Percentiles rank a stretch among this genome's conserved stretches.
Conservation (phyloP, 2,329 filamentous ascomycete genomes). For the Aspergillus versicolor region DNA sequence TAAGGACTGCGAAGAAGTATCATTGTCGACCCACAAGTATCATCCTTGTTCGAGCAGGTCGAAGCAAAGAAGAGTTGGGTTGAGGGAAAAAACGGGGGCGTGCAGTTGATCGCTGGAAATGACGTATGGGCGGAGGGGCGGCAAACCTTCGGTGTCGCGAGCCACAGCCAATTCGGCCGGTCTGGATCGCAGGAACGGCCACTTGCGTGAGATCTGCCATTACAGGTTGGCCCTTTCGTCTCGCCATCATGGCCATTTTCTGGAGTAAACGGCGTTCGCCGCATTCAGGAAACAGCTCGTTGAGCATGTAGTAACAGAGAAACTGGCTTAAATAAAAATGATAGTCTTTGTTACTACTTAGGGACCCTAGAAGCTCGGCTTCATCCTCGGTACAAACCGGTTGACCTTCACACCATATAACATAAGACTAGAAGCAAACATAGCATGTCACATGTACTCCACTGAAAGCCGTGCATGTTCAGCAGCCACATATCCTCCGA, state of each 20-base stretch:
- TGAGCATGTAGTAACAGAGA: neutral
- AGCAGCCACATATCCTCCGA: neutral
- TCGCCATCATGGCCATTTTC: neutral
- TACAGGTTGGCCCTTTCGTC: neutral
- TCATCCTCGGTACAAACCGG: neutral
- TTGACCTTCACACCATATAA: neutral
- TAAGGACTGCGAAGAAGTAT: slow-evolving; percentile 21
- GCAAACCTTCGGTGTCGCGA: slow-evolving; percentile 14
- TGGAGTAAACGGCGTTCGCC: neutral
- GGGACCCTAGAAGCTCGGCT: neutral
- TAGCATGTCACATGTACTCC: neutral
- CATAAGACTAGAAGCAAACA: neutral
- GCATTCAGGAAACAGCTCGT: neutral
- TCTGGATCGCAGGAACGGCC: slow-evolving; percentile 20
- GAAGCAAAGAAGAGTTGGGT: slow-evolving; percentile 13
- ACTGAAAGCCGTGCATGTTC: neutral
- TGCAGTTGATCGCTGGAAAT: slow-evolving; percentile 31
- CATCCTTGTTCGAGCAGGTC: slow-evolving; percentile 9
- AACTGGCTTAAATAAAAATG: neutral
- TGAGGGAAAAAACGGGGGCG: slow-evolving; percentile 22
- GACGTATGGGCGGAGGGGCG: slow-evolving; percentile 23
- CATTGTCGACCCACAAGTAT: slow-evolving; percentile 18
- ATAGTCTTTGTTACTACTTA: neutral
- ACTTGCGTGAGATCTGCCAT: neutral
- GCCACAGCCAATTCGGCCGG: slow-evolving; percentile 13